Evolutionary conservation across 352 stramenopile species (phyloP), one percentile per base, ranked within the genome.

Genomic region (Globisporangium echinulatum): DNA sequence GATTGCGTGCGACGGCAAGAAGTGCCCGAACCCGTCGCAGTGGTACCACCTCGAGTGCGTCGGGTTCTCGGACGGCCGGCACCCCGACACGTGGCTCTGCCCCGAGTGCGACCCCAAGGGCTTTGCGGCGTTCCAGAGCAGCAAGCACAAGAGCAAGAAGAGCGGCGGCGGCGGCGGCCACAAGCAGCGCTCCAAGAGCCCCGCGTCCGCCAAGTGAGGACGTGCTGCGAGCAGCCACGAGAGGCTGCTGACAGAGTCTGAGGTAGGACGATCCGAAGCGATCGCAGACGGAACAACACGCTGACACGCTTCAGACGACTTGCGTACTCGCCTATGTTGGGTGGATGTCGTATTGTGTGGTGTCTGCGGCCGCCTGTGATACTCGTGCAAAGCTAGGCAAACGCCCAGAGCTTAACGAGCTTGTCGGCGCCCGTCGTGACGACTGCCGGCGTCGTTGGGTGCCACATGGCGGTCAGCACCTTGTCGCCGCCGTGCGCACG

Each of bases 41-140:
- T 94, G 85, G 85, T 94, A 94, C 70, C 85, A 94, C 61, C 67
- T 92, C 52, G 82, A 92, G 69, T 94, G 85, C 62, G 83, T 94
- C 13, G 85, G 83, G 17, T 80, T 94, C 48, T 84, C 79, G 19
- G 81, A 92, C 51, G 82, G 85, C 3, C 79, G 81, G 37, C 85
- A 92, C 54, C 85, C 85, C 11, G 82, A 94, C 67, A 92, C 82
- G 68, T 94, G 85, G 85, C 72, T 94, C 43, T 94, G 85, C 50
- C 85, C 85, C 11, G 82, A 92, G 68, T 94, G 85, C 71, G 82
- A 92, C 68, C 82, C 81, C 8, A 91, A 92, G 67, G 70, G 76
- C 53, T 90, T 91, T 62, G 79, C 79, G 43, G 78, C 79, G 11
- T 87, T 85, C 59, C 77, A 81, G 67, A 86, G 79, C 75, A 86